Conservation (phyloP, 495 filamentous ascomycete species). For the Daldinia vernicosa region DNA sequence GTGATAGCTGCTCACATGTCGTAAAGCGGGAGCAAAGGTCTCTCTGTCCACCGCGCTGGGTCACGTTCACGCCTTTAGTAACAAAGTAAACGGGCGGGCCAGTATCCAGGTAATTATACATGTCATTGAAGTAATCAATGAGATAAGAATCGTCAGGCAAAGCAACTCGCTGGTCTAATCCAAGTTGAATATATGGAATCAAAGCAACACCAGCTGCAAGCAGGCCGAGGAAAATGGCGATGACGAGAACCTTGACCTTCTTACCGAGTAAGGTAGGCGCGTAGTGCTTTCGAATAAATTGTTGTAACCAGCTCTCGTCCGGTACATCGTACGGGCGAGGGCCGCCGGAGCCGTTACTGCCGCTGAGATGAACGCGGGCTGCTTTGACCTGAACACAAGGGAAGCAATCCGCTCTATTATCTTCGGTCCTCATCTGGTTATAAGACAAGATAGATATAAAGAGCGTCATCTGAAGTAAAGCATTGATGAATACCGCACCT, state of each 20-base stretch:
- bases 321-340: constrained; percentile 68
- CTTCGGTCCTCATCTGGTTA: constrained; percentile 88
- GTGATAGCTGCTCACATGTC: constrained; percentile 81
- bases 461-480: constrained; percentile 92
- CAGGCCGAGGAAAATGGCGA: constrained; percentile 85
- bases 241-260: constrained; percentile 75
- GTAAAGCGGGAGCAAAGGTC: constrained; percentile 91
- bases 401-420: constrained; percentile 88
- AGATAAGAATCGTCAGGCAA: constrained; percentile 93
- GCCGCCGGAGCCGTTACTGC: constrained; percentile 46
- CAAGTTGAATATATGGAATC: constrained; percentile 83
- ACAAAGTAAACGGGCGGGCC: constrained; percentile 98
- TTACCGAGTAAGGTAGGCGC: constrained; percentile 82
- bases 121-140: constrained; percentile 93
- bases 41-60: constrained; percentile 75
- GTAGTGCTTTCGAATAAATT: constrained; percentile 88
- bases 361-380: constrained; percentile 60
- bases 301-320: constrained; percentile 81
- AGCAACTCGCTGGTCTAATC: constrained; percentile 92
- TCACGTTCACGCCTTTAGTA: constrained; percentile 79
- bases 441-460: constrained; percentile 90
- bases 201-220: constrained; percentile 85
- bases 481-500: constrained; percentile 96
- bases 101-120: constrained; percentile 88
- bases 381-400: constrained; percentile 83